These are phyloP conservation scores for Colletotrichum sidae DNA, from an alignment of 2,329 filamentous ascomycete genomes.

Conservation along the genomic window DNA sequence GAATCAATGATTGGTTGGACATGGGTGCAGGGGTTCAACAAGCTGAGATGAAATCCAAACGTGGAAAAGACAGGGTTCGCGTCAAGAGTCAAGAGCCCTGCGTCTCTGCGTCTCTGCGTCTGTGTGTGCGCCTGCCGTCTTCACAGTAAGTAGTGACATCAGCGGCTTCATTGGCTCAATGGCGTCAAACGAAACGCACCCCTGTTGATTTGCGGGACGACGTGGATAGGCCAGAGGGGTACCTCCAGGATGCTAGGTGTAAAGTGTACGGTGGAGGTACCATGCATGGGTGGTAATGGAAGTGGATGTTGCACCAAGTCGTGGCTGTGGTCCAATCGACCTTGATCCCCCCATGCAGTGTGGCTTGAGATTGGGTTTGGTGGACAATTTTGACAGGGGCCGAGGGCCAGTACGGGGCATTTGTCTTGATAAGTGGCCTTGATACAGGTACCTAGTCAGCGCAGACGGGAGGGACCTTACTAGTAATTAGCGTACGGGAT, in stretches of 20 bases:
- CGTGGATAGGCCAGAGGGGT: too few relatives aligned
- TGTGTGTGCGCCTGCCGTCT: too few relatives aligned
- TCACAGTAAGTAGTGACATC: conserved; percentile 46
- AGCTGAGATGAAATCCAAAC: not conserved
- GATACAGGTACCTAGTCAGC: too few relatives aligned
- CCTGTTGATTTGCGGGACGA: conserved; percentile 14
- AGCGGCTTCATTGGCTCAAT: conserved; percentile 48
- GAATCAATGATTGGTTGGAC: conserved; percentile 32
- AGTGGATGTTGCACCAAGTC: too few relatives aligned
- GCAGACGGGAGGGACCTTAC: too few relatives aligned
- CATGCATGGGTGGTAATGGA: too few relatives aligned
- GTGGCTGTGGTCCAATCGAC: conserved; percentile 19
- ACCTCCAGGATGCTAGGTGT: too few relatives aligned
- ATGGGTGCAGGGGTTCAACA: not conserved
- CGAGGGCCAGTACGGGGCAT: not conserved
- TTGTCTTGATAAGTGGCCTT: too few relatives aligned
- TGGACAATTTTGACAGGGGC: not conserved
- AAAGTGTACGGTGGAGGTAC: too few relatives aligned
- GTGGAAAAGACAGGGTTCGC: not conserved
- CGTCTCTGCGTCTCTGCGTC: too few relatives aligned
- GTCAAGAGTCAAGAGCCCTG: conserved; percentile 6
- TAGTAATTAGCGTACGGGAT: conserved; percentile 1
- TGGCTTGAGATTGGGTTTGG: not conserved
- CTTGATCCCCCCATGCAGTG: not conserved
- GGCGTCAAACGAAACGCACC: conserved; percentile 37